Evolutionary conservation across 306 rosid species (phyloP).

Genomic region (Elaeagnus macrophylla): DNA sequence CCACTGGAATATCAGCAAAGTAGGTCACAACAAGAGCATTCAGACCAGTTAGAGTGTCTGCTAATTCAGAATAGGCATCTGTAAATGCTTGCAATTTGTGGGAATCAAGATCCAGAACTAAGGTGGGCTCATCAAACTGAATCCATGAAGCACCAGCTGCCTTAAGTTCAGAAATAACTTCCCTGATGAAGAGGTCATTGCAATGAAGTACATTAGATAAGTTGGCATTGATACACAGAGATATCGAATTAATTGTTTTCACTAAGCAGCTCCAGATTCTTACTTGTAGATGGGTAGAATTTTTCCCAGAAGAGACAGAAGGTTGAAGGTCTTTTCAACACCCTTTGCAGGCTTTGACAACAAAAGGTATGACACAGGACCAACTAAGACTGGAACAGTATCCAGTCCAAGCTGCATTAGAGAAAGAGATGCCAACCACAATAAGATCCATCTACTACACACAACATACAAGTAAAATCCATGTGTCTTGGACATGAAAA

Average conservation of each 20-base stretch:
- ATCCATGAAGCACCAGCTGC: slow-evolving; percentile 91
- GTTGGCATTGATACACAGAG: background rate
- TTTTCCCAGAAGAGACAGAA: slow-evolving; percentile 69
- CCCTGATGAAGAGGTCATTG: slow-evolving; percentile 36
- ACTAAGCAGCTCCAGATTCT: slow-evolving; percentile 5
- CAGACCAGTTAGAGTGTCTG: slow-evolving; percentile 58
- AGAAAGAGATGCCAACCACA: slow-evolving; percentile 10
- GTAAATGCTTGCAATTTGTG: slow-evolving; percentile 68
- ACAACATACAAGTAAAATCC: too few species aligned
- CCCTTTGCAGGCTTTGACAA: slow-evolving; percentile 88
- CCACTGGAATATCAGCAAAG: slow-evolving; percentile 81
- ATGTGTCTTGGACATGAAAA: too few species aligned
- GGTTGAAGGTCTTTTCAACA: slow-evolving; percentile 64
- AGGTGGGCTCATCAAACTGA: slow-evolving; percentile 87
- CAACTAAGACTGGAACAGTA: slow-evolving; percentile 70
- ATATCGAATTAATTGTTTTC: slow-evolving; percentile 1
- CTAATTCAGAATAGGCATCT: slow-evolving; percentile 56
- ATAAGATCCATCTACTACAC: background rate
- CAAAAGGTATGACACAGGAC: slow-evolving; percentile 87
- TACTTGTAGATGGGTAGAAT: slow-evolving; percentile 81
- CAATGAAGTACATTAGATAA: slow-evolving; percentile 15
- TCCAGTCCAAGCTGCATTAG: slow-evolving; percentile 71
- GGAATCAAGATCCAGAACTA: slow-evolving; percentile 75
- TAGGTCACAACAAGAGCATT: slow-evolving; percentile 71
- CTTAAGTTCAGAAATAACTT: slow-evolving; percentile 78